Base-by-base conservation (phyloP, 2,329 filamentous ascomycete species). In the Pleomassaria siparia region DNA sequence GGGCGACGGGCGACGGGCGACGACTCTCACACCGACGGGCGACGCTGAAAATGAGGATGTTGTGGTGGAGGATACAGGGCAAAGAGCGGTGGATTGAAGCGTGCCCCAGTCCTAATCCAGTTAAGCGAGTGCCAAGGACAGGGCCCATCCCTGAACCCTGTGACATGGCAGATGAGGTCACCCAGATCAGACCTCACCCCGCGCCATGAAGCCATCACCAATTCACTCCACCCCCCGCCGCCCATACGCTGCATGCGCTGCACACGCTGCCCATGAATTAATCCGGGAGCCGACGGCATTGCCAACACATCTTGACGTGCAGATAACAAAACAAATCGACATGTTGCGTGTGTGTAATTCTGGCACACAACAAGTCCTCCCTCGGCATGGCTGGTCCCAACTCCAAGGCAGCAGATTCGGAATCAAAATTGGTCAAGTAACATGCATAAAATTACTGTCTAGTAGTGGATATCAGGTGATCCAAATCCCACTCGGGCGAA, bases 11-110 rank as follows among this genome's bases (percentile, higher is more conserved):
- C n/a, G n/a, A n/a, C n/a, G n/a, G n/a, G n/a, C n/a, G n/a, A n/a
- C 51, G 47, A 41, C 49, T 59, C 55, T 59, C 62, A 66, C 64
- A 68, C 64, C 64, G 63, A 64, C 59, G 39, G 25, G 43, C 15
- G 24, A 25, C 15, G 6, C 51, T 32, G 21, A 46, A 42, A 47
- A 37, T 36, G 36, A 33, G 43, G 49, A 43, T 26, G 44, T 52
- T 50, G 46, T 45, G 37, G 45, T 43, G 36, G 44, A 29, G 26
- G 36, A 21, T 7, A 20, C 30, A 12, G 16, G 7, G 12, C 41
- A 65, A 66, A 56, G 51, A 56, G 63, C 63, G 64, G 62, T 66
- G 60, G 53, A 56, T 54, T 24, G 43, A 15, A 18, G 3, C 13
- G 37, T 26, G 37, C 37, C n/a, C n/a, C 16, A 29, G 6, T 15